Evolutionary conservation across 805 yeast species (phyloP).

Genomic region (Barnettozyma botsteinii): DNA sequence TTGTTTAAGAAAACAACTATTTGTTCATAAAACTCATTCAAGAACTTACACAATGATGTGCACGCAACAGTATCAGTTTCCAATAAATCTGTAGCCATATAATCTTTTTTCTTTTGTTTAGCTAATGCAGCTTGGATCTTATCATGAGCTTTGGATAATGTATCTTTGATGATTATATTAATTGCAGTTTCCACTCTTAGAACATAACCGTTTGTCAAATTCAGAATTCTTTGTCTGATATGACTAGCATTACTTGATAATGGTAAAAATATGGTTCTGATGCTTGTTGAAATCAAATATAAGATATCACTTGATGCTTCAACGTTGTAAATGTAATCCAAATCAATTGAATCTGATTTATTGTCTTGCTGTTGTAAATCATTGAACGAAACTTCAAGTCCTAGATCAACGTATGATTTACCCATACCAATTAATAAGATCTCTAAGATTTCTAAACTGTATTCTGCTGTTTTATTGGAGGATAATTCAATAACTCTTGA

Average conservation of each 20-base stretch:
- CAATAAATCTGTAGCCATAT: conserved; percentile 36
- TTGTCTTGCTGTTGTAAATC: conserved; percentile 34
- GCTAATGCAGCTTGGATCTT: conserved; percentile 46
- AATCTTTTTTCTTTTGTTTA: conserved; percentile 75
- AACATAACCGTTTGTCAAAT: conserved; percentile 55
- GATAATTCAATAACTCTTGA: conserved; percentile 71
- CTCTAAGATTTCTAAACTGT: conserved; percentile 62
- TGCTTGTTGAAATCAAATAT: conserved; percentile 61
- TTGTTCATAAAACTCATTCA: conserved; percentile 37
- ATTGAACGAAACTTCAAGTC: conserved; percentile 63
- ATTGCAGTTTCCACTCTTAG: conserved; percentile 58
- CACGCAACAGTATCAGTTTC: conserved; percentile 72
- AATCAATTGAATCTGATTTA: conserved; percentile 30
- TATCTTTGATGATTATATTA: conserved; percentile 56
- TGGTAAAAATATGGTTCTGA: conserved; percentile 71
- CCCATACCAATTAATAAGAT: conserved; percentile 66
- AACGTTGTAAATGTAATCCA: conserved; percentile 45
- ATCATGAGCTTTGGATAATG: conserved; percentile 46
- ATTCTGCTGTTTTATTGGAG: conserved; percentile 52
- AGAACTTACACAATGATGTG: conserved; percentile 50
- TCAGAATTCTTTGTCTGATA: conserved; percentile 53
- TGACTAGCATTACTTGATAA: conserved; percentile 56
- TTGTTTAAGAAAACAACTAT: conserved; percentile 34
- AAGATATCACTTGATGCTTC: conserved; percentile 53
- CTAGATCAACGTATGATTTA: conserved; percentile 65